Conservation (phyloP, 495 filamentous ascomycete genomes). For the Penicillium steckii region DNA sequence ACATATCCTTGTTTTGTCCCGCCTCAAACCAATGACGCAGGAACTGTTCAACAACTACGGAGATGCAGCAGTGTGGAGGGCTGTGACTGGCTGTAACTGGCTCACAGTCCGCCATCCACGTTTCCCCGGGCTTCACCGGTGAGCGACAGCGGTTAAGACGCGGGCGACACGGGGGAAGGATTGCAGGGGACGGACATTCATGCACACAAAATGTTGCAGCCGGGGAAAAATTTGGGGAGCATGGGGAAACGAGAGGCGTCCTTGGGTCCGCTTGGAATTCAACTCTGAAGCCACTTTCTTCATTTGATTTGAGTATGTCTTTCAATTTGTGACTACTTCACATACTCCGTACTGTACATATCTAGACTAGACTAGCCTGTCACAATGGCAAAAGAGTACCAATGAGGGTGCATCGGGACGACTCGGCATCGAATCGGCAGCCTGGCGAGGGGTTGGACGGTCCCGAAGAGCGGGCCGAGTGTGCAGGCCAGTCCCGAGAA, state of each 20-base stretch:
- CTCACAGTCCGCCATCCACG: constrained; percentile 12
- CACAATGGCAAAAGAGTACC: neutral
- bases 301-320: too few species aligned
- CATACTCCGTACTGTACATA: neutral
- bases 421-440: neutral
- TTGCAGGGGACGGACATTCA: constrained; percentile 3
- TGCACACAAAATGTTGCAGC: constrained; percentile 3
- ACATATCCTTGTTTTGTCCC: constrained; percentile 1
- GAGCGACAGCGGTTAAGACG: constrained; percentile 26
- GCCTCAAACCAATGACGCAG: constrained; percentile 5
- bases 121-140: constrained; percentile 31
- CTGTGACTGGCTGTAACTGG: constrained; percentile 11
- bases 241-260: neutral
- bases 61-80: constrained; percentile 19
- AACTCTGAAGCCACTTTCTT: neutral
- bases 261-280: neutral
- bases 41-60: constrained; percentile 10
- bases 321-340: too few species aligned
- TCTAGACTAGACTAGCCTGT: neutral
- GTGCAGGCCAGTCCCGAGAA: neutral
- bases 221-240: neutral
- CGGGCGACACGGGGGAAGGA: constrained; percentile 5
- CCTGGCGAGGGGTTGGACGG: neutral
- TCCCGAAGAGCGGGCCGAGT: neutral
- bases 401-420: neutral